phyloP scores from a whole-genome alignment of 1,139 yeast species.

The Saccharomyces pastorianus region DNA sequence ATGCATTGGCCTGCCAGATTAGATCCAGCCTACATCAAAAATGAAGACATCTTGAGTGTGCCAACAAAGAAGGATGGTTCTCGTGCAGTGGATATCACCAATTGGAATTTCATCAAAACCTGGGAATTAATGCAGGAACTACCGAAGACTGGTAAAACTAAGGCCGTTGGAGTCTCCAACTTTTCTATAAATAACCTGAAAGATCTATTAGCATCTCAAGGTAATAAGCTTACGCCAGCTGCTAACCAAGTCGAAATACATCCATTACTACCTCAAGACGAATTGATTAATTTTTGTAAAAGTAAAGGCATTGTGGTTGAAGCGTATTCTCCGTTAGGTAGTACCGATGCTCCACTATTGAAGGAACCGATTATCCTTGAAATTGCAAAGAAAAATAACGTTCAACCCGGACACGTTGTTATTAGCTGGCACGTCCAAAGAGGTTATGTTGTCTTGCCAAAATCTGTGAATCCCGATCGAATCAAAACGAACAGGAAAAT shows the following conservation, averaged over 20 bases:
- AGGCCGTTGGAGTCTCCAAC: conserved; percentile 73
- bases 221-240: conserved; percentile 51
- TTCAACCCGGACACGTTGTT: conserved; percentile 53
- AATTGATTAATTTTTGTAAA: conserved; percentile 47
- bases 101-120: conserved; percentile 54
- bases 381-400: conserved; percentile 49
- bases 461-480: conserved; percentile 55
- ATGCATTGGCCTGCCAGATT: conserved; percentile 79
- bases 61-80: conserved; percentile 40
- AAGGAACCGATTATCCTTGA: conserved; percentile 40
- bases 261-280: conserved; percentile 62
- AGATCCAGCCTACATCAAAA: conserved; percentile 37
- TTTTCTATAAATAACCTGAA: conserved; percentile 48
- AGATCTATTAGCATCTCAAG: conserved; percentile 43
- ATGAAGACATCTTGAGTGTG: conserved; percentile 30
- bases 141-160: conserved; percentile 47
- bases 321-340: conserved; percentile 76
- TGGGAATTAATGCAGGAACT: conserved; percentile 61
- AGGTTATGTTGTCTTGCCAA: conserved; percentile 64
- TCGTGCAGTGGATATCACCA: conserved; percentile 35
- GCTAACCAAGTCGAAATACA: conserved; percentile 68
- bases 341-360: conserved; percentile 56
- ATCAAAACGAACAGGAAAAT: conserved; percentile 48
- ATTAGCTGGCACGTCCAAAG: conserved; percentile 66
- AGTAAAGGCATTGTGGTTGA: conserved; percentile 51